A percentile compares a stretch with the other conserved stretches of the same genome.
phyloP scores from a whole-genome alignment of 495 filamentous ascomycete species.

The Xylaria palmicola region DNA sequence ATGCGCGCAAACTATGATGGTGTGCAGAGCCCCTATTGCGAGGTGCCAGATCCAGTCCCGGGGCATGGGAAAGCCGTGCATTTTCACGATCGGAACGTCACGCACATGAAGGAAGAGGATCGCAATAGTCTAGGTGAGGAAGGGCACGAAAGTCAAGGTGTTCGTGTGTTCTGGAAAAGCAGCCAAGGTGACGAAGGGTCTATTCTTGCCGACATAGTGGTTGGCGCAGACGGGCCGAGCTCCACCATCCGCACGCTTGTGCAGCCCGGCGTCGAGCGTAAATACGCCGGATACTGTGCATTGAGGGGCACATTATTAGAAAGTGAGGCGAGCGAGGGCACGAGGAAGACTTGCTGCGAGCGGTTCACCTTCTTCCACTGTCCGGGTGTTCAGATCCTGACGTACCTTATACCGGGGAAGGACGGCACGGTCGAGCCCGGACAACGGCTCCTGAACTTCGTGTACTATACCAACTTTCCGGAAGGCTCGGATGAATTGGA shows the following conservation, averaged over 20 bases:
- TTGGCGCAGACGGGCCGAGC: conserved; percentile 57
- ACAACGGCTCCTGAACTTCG: conserved; percentile 53
- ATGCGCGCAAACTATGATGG: conserved; percentile 58
- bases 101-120: conserved; percentile 36
- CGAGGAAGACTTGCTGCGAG: conserved; percentile 22
- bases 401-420: conserved; percentile 54
- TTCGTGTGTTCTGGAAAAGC: conserved; percentile 39
- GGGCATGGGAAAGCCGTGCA: conserved; percentile 45
- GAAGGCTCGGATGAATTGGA: conserved; percentile 44
- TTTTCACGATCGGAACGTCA: conserved; percentile 48
- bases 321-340: conserved; percentile 28
- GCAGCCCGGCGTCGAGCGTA: conserved; percentile 44
- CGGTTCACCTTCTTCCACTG: conserved; percentile 48
- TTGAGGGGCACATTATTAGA: conserved; percentile 54
- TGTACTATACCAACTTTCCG: conserved; percentile 58
- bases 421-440: conserved; percentile 48
- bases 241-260: conserved; percentile 52
- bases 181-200: conserved; percentile 36
- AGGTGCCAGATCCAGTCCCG: conserved; percentile 32
- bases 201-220: conserved; percentile 44
- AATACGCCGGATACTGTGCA: conserved; percentile 58
- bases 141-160: too few species aligned
- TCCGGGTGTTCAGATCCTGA: conserved; percentile 44
- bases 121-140: background rate
- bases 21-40: conserved; percentile 45